Conservation (phyloP, 192 early-diverging fungal species). For the Coemansia sp. region DNA sequence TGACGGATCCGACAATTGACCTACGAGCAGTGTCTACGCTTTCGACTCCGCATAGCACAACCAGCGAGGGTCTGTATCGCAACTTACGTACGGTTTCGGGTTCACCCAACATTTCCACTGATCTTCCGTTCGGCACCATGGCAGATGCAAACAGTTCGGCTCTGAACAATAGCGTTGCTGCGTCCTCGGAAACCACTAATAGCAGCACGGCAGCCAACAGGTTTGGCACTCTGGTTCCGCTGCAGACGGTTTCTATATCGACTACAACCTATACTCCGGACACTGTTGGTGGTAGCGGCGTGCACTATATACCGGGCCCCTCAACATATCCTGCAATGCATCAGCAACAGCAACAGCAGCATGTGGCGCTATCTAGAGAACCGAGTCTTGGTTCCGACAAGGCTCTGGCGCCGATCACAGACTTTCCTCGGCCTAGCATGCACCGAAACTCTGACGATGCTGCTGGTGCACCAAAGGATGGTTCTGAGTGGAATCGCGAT, state of each 20-base stretch:
- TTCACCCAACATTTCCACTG: background rate
- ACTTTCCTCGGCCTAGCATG: background rate
- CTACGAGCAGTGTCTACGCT: background rate
- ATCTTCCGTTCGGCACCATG: background rate
- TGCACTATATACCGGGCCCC: background rate
- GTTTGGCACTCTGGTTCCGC: background rate
- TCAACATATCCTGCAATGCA: background rate
- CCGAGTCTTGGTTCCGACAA: background rate
- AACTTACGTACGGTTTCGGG: slow-evolving; percentile 27
- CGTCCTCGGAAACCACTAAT: background rate
- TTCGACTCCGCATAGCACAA: slow-evolving; percentile 32
- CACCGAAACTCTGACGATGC: background rate
- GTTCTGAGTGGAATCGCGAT: background rate
- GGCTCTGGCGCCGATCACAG: background rate
- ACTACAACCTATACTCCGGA: background rate
- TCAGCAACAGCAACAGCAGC: background rate
- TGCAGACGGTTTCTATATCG: background rate
- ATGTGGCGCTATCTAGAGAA: background rate
- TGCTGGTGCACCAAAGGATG: background rate
- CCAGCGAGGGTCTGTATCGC: slow-evolving; percentile 34
- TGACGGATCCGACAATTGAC: slow-evolving; percentile 10
- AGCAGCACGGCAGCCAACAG: background rate
- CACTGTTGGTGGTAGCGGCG: background rate
- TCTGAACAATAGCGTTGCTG: background rate
- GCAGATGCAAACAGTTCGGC: background rate